Conservation (phyloP, 73 alveolate species). For the Paramecium tetraurelia region DNA sequence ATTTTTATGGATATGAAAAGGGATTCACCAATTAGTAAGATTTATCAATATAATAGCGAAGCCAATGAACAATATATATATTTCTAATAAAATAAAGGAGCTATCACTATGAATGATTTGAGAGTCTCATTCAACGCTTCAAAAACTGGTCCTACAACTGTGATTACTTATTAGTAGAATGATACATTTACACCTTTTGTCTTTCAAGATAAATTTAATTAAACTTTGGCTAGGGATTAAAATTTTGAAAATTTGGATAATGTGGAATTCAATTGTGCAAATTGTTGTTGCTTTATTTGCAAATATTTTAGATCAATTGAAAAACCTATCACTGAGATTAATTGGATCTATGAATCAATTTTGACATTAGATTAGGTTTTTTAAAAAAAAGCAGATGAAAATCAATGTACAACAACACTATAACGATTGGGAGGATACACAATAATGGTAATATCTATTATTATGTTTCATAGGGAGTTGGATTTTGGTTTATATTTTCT, state of each 20-base stretch:
- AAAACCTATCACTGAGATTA: neutral
- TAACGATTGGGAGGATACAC: neutral
- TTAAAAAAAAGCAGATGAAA: neutral
- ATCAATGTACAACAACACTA: neutral
- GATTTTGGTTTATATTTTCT: neutral
- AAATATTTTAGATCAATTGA: neutral
- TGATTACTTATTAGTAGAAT: neutral
- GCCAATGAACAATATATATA: neutral
- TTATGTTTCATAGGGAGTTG: neutral
- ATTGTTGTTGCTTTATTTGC: slow-evolving; percentile 1
- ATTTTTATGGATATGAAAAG: neutral
- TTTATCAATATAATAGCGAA: neutral
- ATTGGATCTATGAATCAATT: neutral
- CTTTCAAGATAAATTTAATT: slow-evolving; percentile 3
- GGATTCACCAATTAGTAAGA: neutral
- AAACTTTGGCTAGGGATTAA: neutral
- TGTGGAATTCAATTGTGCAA: neutral
- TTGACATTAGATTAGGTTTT: neutral
- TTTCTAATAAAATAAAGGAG: neutral
- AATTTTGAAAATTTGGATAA: neutral
- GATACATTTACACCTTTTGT: neutral
- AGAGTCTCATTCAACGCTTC: neutral
- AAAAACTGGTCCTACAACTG: neutral
- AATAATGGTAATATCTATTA: neutral
- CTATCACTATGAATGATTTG: neutral